Evolutionary conservation across 495 filamentous ascomycete genomes (phyloP).

Genomic region (Aspergillus incahuasiensis): DNA sequence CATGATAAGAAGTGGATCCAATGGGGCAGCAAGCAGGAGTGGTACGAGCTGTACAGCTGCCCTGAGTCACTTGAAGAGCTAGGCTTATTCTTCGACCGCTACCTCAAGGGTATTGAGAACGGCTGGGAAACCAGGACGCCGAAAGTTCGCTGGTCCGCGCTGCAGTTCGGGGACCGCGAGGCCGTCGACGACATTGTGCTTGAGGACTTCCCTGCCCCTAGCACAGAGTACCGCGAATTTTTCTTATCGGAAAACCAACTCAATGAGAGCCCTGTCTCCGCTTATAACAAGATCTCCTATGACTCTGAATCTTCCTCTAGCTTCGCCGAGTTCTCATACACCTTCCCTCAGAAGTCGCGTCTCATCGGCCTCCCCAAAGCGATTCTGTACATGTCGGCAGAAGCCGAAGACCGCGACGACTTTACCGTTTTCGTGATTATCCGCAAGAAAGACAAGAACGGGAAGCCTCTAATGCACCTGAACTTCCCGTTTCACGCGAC

Average conservation of each 20-base stretch:
- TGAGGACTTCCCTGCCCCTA: slow-evolving; percentile 25
- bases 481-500: slow-evolving; percentile 32
- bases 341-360: slow-evolving; percentile 21
- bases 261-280: neutral
- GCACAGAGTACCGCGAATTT: neutral
- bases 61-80: slow-evolving; percentile 26
- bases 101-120: slow-evolving; percentile 34
- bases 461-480: slow-evolving; percentile 28
- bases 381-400: slow-evolving; percentile 37
- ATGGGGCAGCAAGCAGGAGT: slow-evolving; percentile 34
- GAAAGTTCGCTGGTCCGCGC: slow-evolving; percentile 26
- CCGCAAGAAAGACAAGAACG: slow-evolving; percentile 33
- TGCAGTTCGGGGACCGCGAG: slow-evolving; percentile 25
- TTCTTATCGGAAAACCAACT: slow-evolving; percentile 9
- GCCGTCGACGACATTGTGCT: slow-evolving; percentile 22
- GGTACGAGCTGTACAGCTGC: slow-evolving; percentile 35
- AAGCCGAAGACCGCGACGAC: slow-evolving; percentile 31
- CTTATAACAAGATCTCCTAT: neutral
- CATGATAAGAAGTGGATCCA: slow-evolving; percentile 29
- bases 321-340: slow-evolving; percentile 29
- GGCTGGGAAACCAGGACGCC: slow-evolving; percentile 37
- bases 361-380: slow-evolving; percentile 36
- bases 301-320: neutral
- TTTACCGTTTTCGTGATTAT: slow-evolving; percentile 36
- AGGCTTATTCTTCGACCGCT: slow-evolving; percentile 34